Evolutionary conservation across 306 rosid genomes (phyloP).

Genomic region (Urtica urens): DNA sequence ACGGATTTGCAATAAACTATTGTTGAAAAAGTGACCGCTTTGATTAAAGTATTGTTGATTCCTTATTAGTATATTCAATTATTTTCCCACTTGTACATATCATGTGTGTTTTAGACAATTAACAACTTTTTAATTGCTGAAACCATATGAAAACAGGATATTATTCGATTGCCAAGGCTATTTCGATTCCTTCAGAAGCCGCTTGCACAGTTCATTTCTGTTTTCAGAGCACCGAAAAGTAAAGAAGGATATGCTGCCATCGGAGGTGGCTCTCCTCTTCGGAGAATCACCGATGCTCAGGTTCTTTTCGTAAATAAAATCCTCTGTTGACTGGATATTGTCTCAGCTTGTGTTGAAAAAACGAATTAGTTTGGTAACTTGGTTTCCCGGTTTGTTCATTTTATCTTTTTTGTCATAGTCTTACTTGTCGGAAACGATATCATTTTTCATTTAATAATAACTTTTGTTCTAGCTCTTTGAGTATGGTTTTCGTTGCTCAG

Average conservation of each 20-base stretch:
- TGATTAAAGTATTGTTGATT: background rate
- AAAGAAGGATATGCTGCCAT: conserved; percentile 96
- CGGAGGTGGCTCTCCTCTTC: conserved; percentile 97
- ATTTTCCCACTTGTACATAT: background rate
- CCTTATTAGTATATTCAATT: background rate
- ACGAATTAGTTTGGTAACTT: background rate
- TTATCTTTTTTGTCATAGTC: background rate
- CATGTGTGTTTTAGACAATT: background rate
- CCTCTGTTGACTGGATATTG: conserved; percentile 12
- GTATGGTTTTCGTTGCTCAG: conserved; percentile 23
- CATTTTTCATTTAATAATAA: background rate
- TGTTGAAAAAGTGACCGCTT: background rate
- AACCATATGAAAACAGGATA: conserved; percentile 52
- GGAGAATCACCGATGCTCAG: conserved; percentile 85
- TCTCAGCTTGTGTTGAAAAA: background rate
- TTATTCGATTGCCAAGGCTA: conserved; percentile 76
- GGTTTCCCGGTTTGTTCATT: background rate
- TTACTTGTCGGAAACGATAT: background rate
- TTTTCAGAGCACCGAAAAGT: conserved; percentile 80
- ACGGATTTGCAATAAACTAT: background rate
- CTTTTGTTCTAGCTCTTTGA: background rate
- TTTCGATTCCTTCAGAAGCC: conserved; percentile 92
- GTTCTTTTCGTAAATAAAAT: conserved; percentile 17
- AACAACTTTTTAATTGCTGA: background rate
- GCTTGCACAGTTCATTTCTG: conserved; percentile 80